These are phyloP conservation scores for Ramaria sp. DNA, from an alignment of 768 basidiomycete genomes.

Conservation along the genomic window DNA sequence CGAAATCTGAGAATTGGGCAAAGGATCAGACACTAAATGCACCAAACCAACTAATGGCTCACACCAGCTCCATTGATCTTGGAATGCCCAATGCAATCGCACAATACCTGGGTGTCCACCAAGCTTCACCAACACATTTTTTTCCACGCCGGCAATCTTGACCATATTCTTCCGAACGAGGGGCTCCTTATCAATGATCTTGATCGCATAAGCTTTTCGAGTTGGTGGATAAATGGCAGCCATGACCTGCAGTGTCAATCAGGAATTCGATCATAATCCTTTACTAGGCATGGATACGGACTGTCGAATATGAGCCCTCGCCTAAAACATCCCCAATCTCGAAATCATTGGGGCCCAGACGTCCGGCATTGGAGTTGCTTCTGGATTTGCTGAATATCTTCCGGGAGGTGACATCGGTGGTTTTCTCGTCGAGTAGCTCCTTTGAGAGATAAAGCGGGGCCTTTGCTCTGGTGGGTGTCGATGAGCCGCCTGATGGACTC, in stretches of 20 bases:
- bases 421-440: slow-evolving; percentile 5
- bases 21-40: background rate
- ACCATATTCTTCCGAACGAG: slow-evolving; percentile 71
- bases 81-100: slow-evolving; percentile 27
- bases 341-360: slow-evolving; percentile 50
- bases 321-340: slow-evolving; percentile 65
- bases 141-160: slow-evolving; percentile 69
- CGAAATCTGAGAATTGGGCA: slow-evolving; percentile 50
- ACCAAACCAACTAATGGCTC: slow-evolving; percentile 11
- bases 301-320: slow-evolving; percentile 76
- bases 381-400: slow-evolving; percentile 18
- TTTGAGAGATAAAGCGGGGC: slow-evolving; percentile 22
- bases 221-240: slow-evolving; percentile 42
- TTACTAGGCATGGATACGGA: slow-evolving; percentile 17
- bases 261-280: slow-evolving; percentile 9
- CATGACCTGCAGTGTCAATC: slow-evolving; percentile 37
- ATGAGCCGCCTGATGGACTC: slow-evolving; percentile 11
- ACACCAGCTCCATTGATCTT: slow-evolving; percentile 26
- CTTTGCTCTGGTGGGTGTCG: slow-evolving; percentile 26
- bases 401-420: slow-evolving; percentile 12
- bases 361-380: slow-evolving; percentile 36
- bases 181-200: slow-evolving; percentile 77
- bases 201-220: slow-evolving; percentile 62
- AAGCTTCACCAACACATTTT: slow-evolving; percentile 60
- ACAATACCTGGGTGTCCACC: slow-evolving; percentile 34